A percentile compares a stretch with the other conserved stretches of the same genome.
phyloP scores from a whole-genome alignment of 2,329 filamentous ascomycete species.

The Meredithiella fracta region DNA sequence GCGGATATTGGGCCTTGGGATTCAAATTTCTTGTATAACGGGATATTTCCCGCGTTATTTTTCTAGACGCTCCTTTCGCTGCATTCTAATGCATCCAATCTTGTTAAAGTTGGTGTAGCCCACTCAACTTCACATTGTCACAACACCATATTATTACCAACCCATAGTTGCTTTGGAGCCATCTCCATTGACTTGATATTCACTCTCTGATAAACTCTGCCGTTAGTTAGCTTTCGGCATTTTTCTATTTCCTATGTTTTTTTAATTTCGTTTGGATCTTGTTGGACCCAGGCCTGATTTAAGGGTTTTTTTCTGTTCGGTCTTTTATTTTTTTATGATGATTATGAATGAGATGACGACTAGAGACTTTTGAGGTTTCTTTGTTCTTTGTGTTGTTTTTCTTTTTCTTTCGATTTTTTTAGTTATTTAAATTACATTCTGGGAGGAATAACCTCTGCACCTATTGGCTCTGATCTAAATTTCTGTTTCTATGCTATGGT shows the following conservation, averaged over 20 bases:
- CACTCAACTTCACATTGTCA: not conserved
- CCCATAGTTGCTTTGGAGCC: not conserved
- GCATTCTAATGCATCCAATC: constrained; percentile 8
- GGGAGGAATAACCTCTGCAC: no score
- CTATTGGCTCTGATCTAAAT: no score
- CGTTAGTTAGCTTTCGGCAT: not conserved
- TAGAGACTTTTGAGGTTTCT: constrained; percentile 3
- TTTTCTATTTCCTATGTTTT: constrained; percentile 5
- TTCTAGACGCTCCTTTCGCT: constrained; percentile 3
- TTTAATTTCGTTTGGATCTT: not conserved
- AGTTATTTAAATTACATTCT: not conserved
- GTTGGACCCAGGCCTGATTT: not conserved
- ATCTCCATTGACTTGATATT: not conserved
- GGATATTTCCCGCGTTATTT: not conserved
- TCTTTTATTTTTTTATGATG: constrained; percentile 9
- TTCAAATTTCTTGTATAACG: not conserved
- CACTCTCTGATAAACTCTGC: not conserved
- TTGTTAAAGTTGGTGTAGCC: not conserved
- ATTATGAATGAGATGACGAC: constrained; percentile 10
- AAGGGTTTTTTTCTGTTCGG: not conserved
- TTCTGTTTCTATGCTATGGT: no score
- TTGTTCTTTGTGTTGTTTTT: constrained; percentile 11
- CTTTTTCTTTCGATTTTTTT: constrained; percentile 2
- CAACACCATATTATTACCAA: not conserved
- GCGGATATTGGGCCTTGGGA: not conserved